Percentiles rank a stretch among this genome's conserved stretches.
Conservation (phyloP, 805 yeast species). For the Saccharomycopsis fermentans region DNA sequence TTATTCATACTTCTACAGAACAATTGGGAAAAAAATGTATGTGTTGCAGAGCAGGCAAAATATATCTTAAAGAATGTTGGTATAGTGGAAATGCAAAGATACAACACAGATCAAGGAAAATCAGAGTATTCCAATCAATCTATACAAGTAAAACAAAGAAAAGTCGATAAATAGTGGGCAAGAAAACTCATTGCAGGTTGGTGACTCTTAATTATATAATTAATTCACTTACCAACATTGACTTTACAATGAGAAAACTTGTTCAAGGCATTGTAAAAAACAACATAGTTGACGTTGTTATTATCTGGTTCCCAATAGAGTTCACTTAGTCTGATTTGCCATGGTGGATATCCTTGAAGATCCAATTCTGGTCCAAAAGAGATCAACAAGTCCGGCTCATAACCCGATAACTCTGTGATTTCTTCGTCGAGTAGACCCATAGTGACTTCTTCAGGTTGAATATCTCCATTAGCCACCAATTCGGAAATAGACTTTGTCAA, state of each 20-base stretch:
- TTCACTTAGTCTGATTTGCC: conserved; percentile 90
- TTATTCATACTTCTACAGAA: too few relatives aligned
- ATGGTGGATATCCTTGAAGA: conserved; percentile 93
- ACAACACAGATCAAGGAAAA: too few relatives aligned
- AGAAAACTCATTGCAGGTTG: too few relatives aligned
- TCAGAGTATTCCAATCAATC: too few relatives aligned
- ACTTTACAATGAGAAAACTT: conserved; percentile 72
- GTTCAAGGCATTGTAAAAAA: conserved; percentile 68
- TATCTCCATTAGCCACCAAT: conserved; percentile 49
- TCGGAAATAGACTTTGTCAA: conserved; percentile 80
- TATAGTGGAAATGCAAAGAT: too few relatives aligned
- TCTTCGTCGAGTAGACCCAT: conserved; percentile 69
- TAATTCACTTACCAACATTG: conserved; percentile 67
- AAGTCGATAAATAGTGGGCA: too few relatives aligned
- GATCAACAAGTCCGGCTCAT: conserved; percentile 86
- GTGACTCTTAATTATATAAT: too few relatives aligned
- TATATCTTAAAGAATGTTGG: too few relatives aligned
- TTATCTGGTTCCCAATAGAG: conserved; percentile 88
- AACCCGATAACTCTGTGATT: conserved; percentile 63
- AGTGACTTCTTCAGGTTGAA: conserved; percentile 57
- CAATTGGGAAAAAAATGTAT: too few relatives aligned
- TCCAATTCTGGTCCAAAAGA: conserved; percentile 81
- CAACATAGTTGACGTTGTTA: conserved; percentile 68
- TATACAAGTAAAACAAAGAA: too few relatives aligned
- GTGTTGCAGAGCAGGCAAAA: too few relatives aligned